Percentiles rank a stretch among this genome's conserved stretches.
These are phyloP conservation scores for Byssochlamys sp. DNA, from an alignment of 2,329 filamentous ascomycete species.

Conservation along the genomic window DNA sequence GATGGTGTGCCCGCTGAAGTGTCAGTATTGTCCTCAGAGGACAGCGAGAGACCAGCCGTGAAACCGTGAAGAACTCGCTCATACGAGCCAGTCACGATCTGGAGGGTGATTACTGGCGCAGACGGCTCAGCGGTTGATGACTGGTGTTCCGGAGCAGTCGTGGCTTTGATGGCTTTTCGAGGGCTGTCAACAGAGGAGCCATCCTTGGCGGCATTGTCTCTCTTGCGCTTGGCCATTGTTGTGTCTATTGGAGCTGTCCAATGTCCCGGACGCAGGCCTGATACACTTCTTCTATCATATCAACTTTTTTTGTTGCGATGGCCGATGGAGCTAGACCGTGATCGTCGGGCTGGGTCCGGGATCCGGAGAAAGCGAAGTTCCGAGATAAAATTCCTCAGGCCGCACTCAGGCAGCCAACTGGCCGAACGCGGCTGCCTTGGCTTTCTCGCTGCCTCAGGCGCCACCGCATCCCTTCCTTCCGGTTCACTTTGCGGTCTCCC, in stretches of 20 bases:
- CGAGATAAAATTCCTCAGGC: neutral
- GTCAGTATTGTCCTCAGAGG: slow-evolving; percentile 6
- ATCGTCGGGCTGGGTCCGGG: neutral
- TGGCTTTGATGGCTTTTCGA: slow-evolving; percentile 26
- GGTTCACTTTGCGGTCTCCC: neutral
- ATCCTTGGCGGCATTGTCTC: slow-evolving; percentile 24
- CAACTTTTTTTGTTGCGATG: slow-evolving; percentile 6
- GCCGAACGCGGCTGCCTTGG: neutral
- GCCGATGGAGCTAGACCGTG: slow-evolving; percentile 5
- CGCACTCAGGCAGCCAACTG: neutral
- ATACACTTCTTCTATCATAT: neutral
- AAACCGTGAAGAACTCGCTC: slow-evolving; percentile 86
- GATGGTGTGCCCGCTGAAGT: slow-evolving; percentile 19
- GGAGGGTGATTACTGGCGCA: slow-evolving; percentile 50
- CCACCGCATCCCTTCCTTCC: neutral
- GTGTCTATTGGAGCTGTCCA: neutral
- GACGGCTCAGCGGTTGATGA: slow-evolving; percentile 18
- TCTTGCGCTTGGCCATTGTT: slow-evolving; percentile 39
- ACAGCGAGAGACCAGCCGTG: slow-evolving; percentile 57
- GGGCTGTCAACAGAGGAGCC: slow-evolving; percentile 14
- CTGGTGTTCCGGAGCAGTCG: slow-evolving; percentile 9
- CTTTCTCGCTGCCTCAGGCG: slow-evolving; percentile 10
- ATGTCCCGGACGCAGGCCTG: neutral
- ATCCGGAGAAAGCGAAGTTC: neutral
- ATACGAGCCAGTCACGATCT: slow-evolving; percentile 88